Evolutionary conservation across 2,329 filamentous ascomycete species (phyloP), one percentile per base, ranked within the genome.

Genomic region (Sporothrix pseudoabietina): DNA sequence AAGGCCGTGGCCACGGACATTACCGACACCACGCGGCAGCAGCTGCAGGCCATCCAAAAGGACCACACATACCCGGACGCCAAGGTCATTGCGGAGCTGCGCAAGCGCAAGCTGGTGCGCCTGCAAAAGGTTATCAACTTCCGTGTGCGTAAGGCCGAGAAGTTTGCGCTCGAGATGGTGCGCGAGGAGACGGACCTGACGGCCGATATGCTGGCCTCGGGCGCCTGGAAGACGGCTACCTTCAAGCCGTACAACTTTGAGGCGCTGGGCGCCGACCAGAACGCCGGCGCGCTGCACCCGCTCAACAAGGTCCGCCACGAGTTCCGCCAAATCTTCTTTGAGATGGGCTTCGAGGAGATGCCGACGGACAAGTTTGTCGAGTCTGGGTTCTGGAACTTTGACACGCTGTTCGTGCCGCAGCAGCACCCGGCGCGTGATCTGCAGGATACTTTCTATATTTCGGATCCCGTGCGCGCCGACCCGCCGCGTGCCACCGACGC

Each of bases 271-370:
- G 84, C 87, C 3, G 87, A 89, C 77, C 89, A 90, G 80, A 84
- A 86, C 75, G 84, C 89, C 16, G 89, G 89, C 70, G 87, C 89
- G 16, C 82, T 87, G 79, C 91, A 87, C 80, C 90, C 91, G 80
- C 85, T 99, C 77, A 98, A 94, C 85, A 98, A 98, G 86, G 95
- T 98, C 78, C 92, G 96, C 78, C 89, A 93, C 78, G 96, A 98
- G 84, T 97, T 99, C 88, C 88, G 96, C 74, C 92, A 96, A 80
- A 98, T 99, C 81, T 99, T 99, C 90, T 98, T 99, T 84, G 94
- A 97, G 81, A 97, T 97, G 91, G 96, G 95, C 71, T 99, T 98
- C 85, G 91, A 95, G 79, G 96, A 99, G 86, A 98, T 99, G 96
- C 93, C 94, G 16, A 98, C 95, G 69, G 92, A 92, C 83, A 90